These are phyloP conservation scores for Myotisia sp. DNA, from an alignment of 2,329 filamentous ascomycete species.

Conservation along the genomic window DNA sequence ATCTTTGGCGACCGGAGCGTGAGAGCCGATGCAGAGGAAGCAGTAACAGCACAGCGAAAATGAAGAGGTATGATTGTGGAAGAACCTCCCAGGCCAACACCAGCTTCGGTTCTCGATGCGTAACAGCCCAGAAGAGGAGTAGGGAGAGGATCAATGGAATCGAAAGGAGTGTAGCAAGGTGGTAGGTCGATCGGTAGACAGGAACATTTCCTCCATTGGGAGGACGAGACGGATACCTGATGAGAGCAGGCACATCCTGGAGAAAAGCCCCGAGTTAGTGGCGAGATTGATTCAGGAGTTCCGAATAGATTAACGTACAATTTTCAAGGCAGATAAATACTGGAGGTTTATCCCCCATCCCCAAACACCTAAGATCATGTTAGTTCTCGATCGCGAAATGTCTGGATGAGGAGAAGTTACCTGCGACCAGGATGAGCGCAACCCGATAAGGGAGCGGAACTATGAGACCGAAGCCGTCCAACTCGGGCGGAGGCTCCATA, in stretches of 20 bases:
- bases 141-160: constrained; percentile 57
- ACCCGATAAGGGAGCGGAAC: constrained; percentile 84
- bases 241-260: constrained; percentile 66
- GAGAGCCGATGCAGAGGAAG: constrained; percentile 57
- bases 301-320: constrained; percentile 39
- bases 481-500: constrained; percentile 22
- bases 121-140: constrained; percentile 68
- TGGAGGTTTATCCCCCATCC: constrained; percentile 89
- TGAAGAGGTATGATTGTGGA: constrained; percentile 66
- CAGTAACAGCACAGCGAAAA: constrained; percentile 57
- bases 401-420: constrained; percentile 34
- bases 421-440: constrained; percentile 69
- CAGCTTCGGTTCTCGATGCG: constrained; percentile 52
- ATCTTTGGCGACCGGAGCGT: constrained; percentile 56
- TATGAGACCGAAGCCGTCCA: constrained; percentile 69
- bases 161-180: constrained; percentile 64
- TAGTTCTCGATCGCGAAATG: neutral
- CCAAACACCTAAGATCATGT: constrained; percentile 57
- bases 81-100: constrained; percentile 72
- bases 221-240: constrained; percentile 67
- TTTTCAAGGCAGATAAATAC: constrained; percentile 62
- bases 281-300: neutral
- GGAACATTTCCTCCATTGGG: constrained; percentile 51
- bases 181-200: constrained; percentile 73
- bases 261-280: too few relatives aligned